These are phyloP conservation scores for Stephania yunnanensis DNA, from an alignment of 164 flowering plant species.

Conservation along the genomic window DNA sequence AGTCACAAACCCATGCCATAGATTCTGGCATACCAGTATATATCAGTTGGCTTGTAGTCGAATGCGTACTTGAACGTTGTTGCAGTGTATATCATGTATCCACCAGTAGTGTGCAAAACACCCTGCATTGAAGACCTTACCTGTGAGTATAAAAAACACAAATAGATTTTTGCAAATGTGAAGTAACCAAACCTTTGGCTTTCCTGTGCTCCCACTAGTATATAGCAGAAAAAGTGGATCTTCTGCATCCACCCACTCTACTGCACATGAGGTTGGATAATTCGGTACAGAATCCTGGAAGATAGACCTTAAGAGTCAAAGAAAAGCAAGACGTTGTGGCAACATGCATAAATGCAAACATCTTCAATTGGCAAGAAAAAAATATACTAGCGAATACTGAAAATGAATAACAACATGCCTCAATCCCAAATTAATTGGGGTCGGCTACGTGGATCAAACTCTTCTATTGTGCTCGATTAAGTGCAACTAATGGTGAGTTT, in stretches of 20 bases:
- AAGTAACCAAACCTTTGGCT: conserved; percentile 69
- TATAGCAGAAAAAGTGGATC: conserved; percentile 93
- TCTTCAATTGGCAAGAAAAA: neutral
- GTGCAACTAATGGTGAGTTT: no score
- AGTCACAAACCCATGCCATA: neutral
- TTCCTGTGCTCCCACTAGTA: conserved; percentile 99
- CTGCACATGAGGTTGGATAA: conserved; percentile 61
- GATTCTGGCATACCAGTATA: conserved; percentile 65
- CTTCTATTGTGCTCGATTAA: no score
- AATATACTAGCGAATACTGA: neutral
- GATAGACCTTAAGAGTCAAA: conserved; percentile 3
- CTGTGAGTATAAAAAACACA: neutral
- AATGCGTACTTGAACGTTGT: conserved; percentile 96
- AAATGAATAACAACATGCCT: neutral
- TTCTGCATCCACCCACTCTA: conserved; percentile 98
- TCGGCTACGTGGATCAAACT: no score
- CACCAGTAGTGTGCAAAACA: conserved; percentile 96
- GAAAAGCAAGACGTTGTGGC: neutral
- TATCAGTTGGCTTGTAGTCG: conserved; percentile 88
- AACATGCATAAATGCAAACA: neutral
- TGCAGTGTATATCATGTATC: conserved; percentile 94
- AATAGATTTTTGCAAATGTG: neutral
- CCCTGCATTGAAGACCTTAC: conserved; percentile 43
- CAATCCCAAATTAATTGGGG: no score
- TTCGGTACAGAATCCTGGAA: conserved; percentile 76